Percentiles rank a stretch among this genome's conserved stretches.
Conservation (phyloP, 257 asterid species). For the Osmanthus fragrans region DNA sequence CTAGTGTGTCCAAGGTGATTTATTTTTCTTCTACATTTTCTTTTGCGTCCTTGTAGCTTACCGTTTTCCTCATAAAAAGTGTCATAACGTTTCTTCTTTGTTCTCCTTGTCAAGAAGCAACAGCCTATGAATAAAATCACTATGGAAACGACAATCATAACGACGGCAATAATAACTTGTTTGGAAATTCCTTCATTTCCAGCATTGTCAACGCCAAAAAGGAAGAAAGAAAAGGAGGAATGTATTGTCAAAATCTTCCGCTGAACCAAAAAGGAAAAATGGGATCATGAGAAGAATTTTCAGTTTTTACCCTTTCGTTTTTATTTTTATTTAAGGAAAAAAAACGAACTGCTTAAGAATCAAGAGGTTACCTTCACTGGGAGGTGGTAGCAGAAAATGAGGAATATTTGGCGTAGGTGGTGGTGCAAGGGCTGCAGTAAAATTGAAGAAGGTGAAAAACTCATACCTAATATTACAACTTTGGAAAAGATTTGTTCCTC, state of each 20-base stretch:
- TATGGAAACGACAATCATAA: background rate
- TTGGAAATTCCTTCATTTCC: background rate
- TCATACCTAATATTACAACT: too few relatives aligned
- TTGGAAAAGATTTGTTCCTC: too few relatives aligned
- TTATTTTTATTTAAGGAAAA: too few relatives aligned
- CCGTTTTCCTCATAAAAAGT: background rate
- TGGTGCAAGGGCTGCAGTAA: background rate
- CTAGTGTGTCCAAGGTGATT: too few relatives aligned
- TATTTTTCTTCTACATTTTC: too few relatives aligned
- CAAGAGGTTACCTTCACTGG: background rate
- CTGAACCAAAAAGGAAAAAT: background rate
- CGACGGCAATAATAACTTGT: background rate
- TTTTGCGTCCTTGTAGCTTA: background rate
- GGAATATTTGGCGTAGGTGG: background rate
- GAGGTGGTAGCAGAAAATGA: too few relatives aligned
- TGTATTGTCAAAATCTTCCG: background rate
- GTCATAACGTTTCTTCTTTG: background rate
- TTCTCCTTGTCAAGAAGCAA: background rate
- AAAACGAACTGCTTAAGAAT: background rate
- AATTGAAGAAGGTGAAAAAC: too few relatives aligned
- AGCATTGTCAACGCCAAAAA: background rate
- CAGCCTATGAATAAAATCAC: background rate
- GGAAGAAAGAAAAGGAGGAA: background rate
- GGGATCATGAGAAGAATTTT: background rate
- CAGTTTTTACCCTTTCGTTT: too few relatives aligned